These are phyloP conservation scores for Trypanosoma mega DNA, from an alignment of 208 protist species.

Conservation along the genomic window DNA sequence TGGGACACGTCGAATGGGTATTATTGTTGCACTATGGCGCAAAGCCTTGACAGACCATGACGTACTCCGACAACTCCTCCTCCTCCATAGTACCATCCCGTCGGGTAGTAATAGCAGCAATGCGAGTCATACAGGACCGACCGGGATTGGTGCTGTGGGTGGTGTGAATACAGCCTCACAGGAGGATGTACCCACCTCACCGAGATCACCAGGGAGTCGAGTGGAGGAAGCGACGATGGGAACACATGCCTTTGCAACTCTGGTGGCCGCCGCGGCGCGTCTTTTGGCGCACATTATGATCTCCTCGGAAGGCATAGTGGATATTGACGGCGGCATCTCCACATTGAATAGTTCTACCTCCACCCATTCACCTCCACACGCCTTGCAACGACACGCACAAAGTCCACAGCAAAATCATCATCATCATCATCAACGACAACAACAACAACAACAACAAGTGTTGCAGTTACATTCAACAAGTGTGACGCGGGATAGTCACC, in stretches of 20 bases:
- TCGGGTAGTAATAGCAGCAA: no score
- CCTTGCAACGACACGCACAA: no score
- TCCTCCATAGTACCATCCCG: neutral
- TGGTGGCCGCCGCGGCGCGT: constrained; percentile 16
- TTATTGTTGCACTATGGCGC: constrained; percentile 39
- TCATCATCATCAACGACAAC: no score
- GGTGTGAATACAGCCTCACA: neutral
- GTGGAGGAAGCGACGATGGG: constrained; percentile 6
- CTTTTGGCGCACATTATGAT: constrained; percentile 20
- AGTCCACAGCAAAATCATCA: no score
- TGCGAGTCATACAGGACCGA: no score
- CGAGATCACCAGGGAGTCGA: neutral
- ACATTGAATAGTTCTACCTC: no score
- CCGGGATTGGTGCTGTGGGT: no score
- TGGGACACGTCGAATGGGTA: constrained; percentile 17
- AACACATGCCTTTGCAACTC: constrained; percentile 16
- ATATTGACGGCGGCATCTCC: no score
- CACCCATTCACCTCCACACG: no score
- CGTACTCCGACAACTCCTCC: constrained; percentile 30
- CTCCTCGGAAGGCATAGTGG: constrained; percentile 6
- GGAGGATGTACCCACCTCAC: neutral
- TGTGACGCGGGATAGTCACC: neutral
- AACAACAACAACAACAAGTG: no score
- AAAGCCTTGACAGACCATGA: constrained; percentile 32
- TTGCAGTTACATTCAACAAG: neutral